These are phyloP conservation scores for Piromyces finnis DNA, from an alignment of 192 early-diverging fungal species.

Conservation along the genomic window DNA sequence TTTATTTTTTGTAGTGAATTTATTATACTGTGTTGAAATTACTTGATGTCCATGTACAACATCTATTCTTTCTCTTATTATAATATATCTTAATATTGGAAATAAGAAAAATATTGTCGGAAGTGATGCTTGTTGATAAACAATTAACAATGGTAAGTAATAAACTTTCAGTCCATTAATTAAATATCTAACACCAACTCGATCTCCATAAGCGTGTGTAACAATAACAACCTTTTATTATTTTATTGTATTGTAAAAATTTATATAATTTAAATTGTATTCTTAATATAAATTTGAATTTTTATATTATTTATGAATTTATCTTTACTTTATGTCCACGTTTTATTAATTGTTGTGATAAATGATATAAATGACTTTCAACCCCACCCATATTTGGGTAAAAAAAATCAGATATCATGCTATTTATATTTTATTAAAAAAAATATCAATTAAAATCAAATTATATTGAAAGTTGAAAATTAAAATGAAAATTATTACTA, in stretches of 20 bases:
- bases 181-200: slow-evolving; percentile 68
- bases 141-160: slow-evolving; percentile 68
- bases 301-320: neutral
- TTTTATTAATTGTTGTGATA: slow-evolving; percentile 71
- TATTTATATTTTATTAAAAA: neutral
- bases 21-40: neutral
- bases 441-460: no score
- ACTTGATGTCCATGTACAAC: slow-evolving; percentile 90
- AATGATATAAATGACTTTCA: slow-evolving; percentile 80
- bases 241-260: no score
- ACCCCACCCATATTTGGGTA: slow-evolving; percentile 94
- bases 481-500: no score
- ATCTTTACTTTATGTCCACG: slow-evolving; percentile 70
- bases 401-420: slow-evolving; percentile 62
- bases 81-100: slow-evolving; percentile 78
- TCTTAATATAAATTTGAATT: neutral
- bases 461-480: no score
- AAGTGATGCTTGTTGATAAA: slow-evolving; percentile 71
- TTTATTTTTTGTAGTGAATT: no score
- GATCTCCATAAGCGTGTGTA: slow-evolving; percentile 69
- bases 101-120: slow-evolving; percentile 80
- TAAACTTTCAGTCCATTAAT: slow-evolving; percentile 90
- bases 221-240: slow-evolving; percentile 59
- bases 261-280: no score
- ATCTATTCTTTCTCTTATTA: slow-evolving; percentile 75